Percentiles rank a stretch among this genome's conserved stretches.
These are phyloP conservation scores for Erodium moschatum DNA, from an alignment of 441 rosid genomes.

Conservation along the genomic window DNA sequence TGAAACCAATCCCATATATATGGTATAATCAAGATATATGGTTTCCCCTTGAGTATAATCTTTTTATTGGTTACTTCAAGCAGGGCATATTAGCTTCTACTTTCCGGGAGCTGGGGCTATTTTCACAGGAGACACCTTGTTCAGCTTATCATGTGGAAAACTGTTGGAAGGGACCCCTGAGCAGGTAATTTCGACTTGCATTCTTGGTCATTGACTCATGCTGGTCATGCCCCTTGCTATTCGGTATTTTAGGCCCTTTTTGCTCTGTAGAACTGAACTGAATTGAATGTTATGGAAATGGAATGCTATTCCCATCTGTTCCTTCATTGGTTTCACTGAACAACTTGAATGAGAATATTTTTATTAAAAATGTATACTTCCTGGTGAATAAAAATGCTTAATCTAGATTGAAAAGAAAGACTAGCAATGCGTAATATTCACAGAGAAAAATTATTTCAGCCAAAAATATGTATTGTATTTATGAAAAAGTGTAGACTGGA, in stretches of 20 bases:
- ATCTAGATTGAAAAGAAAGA: too few species aligned
- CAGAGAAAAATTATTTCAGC: neutral
- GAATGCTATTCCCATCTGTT: too few species aligned
- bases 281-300: too few species aligned
- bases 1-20: too few species aligned
- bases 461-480: neutral
- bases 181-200: constrained; percentile 43
- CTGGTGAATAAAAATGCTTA: too few species aligned
- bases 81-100: constrained; percentile 93
- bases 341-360: too few species aligned
- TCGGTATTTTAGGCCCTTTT: neutral
- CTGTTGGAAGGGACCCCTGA: constrained; percentile 91
- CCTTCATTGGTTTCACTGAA: too few species aligned
- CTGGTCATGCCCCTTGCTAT: neutral
- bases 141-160: constrained; percentile 96
- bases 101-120: constrained; percentile 79
- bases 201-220: neutral
- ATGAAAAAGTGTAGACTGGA: neutral
- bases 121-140: constrained; percentile 88
- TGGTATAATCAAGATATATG: neutral
- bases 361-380: too few species aligned
- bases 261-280: too few species aligned
- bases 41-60: constrained; percentile 14
- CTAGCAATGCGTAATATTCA: neutral
- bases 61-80: constrained; percentile 22